Percentiles rank a stretch among this genome's conserved stretches.
phyloP scores from a whole-genome alignment of 352 stramenopile species.

The Globisporangium paddicum region DNA sequence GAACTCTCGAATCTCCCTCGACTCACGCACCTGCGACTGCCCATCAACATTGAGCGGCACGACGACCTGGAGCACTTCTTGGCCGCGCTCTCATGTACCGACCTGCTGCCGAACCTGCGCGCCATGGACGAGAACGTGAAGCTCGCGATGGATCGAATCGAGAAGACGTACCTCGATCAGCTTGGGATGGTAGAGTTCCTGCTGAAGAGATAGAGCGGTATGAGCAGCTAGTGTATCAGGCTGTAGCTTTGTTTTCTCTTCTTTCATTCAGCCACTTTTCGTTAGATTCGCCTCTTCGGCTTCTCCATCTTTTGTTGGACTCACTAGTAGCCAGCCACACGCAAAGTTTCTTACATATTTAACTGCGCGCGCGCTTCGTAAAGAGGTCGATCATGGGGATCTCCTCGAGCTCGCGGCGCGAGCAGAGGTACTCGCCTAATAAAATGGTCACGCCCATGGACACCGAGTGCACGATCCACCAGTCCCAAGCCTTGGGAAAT shows the following conservation, averaged over 20 bases:
- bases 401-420: constrained; percentile 80
- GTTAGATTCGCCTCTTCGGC: not conserved
- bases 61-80: constrained; percentile 77
- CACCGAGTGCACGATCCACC: constrained; percentile 80
- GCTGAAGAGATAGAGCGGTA: constrained; percentile 22
- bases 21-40: constrained; percentile 60
- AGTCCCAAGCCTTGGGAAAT: constrained; percentile 83
- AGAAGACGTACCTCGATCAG: constrained; percentile 63
- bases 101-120: constrained; percentile 40
- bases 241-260: not conserved
- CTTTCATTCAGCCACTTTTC: not conserved
- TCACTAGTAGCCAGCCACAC: not conserved
- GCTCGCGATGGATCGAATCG: constrained; percentile 62
- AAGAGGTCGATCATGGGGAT: constrained; percentile 89
- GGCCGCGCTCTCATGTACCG: constrained; percentile 46
- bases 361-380: constrained; percentile 55
- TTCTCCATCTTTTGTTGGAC: not conserved
- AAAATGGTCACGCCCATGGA: constrained; percentile 69
- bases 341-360: constrained; percentile 11
- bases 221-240: not conserved
- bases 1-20: constrained; percentile 47
- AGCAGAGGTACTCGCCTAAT: constrained; percentile 87
- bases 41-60: constrained; percentile 52
- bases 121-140: constrained; percentile 58
- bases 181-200: constrained; percentile 66